A percentile compares a stretch with the other conserved stretches of the same genome.
Conservation (phyloP, 1,139 yeast species). For the Spencermartinsiella ligniputridi region DNA sequence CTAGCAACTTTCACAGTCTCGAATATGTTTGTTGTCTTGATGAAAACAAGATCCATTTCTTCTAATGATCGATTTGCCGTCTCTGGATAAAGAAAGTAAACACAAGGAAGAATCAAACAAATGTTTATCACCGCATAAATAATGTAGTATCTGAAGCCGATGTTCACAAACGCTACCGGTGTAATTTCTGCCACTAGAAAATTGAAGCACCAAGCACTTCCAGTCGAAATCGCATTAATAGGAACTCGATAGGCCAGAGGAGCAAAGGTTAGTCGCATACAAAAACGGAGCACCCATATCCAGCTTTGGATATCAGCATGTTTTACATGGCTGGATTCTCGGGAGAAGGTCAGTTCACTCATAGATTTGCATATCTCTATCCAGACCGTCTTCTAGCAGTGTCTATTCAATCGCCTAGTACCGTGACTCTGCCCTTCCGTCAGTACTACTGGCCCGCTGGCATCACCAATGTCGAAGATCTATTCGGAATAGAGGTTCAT, state of each 20-base stretch:
- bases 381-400: too few relatives aligned
- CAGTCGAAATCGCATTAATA: conserved; percentile 49
- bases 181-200: conserved; percentile 52
- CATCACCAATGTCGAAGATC: too few relatives aligned
- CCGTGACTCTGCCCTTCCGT: too few relatives aligned
- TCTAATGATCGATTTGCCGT: conserved; percentile 36
- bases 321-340: too few relatives aligned
- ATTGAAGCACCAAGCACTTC: conserved; percentile 49
- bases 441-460: too few relatives aligned
- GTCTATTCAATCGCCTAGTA: too few relatives aligned
- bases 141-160: conserved; percentile 44
- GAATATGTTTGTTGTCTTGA: not conserved
- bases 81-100: conserved; percentile 44
- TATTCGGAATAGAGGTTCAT: too few relatives aligned
- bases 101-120: conserved; percentile 20
- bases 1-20: not conserved
- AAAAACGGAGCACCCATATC: too few relatives aligned
- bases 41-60: conserved; percentile 36
- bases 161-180: conserved; percentile 44
- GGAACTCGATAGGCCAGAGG: conserved; percentile 48
- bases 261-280: conserved; percentile 57
- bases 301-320: too few relatives aligned
- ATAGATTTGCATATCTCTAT: too few relatives aligned
- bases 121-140: conserved; percentile 42
- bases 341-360: too few relatives aligned